Evolutionary conservation across 176 grass and related monocot genomes (phyloP).

Genomic region (Metroxylon sagu): DNA sequence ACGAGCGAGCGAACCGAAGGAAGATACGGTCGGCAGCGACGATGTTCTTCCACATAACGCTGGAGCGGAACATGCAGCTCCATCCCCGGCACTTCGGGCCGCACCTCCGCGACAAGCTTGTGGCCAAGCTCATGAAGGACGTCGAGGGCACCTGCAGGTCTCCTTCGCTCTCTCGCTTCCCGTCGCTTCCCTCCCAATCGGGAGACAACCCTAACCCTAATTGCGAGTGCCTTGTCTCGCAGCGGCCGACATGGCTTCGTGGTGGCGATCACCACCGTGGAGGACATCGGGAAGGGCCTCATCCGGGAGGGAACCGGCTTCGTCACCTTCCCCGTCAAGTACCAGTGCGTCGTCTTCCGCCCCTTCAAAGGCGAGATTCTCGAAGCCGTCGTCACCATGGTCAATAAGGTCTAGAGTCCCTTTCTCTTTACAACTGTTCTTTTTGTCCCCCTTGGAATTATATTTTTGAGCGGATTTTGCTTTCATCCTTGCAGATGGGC

Average conservation of each 20-base stretch:
- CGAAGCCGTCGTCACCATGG: constrained; percentile 95
- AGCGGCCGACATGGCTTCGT: constrained; percentile 94
- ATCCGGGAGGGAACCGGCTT: constrained; percentile 87
- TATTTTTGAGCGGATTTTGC: too few relatives aligned
- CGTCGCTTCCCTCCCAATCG: not conserved
- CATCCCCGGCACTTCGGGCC: constrained; percentile 93
- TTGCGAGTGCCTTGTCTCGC: not conserved
- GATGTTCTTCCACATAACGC: constrained; percentile 97
- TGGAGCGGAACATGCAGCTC: constrained; percentile 97
- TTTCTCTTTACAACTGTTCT: too few relatives aligned
- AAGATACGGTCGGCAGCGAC: not conserved
- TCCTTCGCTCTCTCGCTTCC: not conserved
- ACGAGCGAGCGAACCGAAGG: constrained; percentile 2
- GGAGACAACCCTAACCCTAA: constrained; percentile 13
- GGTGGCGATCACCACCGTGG: constrained; percentile 87
- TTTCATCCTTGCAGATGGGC: constrained; percentile 61
- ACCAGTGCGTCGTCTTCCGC: constrained; percentile 90
- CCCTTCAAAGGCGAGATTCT: constrained; percentile 97
- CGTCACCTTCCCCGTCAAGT: constrained; percentile 98
- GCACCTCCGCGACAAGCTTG: constrained; percentile 86
- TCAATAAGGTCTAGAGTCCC: constrained; percentile 54
- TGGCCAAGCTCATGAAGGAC: constrained; percentile 97
- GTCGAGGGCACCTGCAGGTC: constrained; percentile 97
- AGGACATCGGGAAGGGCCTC: constrained; percentile 96
- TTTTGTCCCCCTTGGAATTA: too few relatives aligned